phyloP scores from a whole-genome alignment of 768 basidiomycete species.

The Aureoboletus auriporus region DNA sequence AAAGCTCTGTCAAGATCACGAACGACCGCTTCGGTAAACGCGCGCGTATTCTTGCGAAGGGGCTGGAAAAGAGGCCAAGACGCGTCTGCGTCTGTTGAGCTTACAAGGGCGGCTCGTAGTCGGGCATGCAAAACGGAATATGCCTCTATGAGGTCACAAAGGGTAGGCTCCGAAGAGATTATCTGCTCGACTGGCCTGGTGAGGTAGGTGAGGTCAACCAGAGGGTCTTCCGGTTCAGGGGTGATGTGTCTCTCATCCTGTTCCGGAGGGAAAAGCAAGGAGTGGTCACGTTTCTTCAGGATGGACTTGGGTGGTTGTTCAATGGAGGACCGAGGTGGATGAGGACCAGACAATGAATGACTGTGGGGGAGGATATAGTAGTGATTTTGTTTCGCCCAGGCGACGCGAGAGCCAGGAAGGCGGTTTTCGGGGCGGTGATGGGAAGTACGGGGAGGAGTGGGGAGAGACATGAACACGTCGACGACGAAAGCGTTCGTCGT shows the following conservation, averaged over 20 bases:
- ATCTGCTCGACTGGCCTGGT: conserved; percentile 61
- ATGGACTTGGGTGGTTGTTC: conserved; percentile 60
- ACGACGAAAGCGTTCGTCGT: conserved; percentile 18
- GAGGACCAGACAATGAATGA: conserved; percentile 19
- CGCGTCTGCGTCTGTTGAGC: conserved; percentile 49
- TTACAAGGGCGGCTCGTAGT: conserved; percentile 43
- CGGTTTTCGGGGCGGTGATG: conserved; percentile 53
- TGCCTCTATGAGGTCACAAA: conserved; percentile 64
- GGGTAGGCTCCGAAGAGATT: conserved; percentile 42
- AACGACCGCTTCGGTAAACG: conserved; percentile 55
- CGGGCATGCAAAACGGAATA: conserved; percentile 70
- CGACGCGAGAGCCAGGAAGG: conserved; percentile 38
- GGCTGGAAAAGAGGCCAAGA: conserved; percentile 75
- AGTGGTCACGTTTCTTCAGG: conserved; percentile 49
- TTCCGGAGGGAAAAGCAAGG: conserved; percentile 36
- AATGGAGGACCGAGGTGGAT: conserved; percentile 34
- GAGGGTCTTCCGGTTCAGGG: conserved; percentile 72
- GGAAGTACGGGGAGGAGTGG: conserved; percentile 58
- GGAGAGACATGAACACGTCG: conserved; percentile 41
- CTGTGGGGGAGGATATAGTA: conserved; percentile 38
- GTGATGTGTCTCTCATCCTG: conserved; percentile 57
- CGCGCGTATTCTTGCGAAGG: conserved; percentile 48
- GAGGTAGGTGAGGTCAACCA: conserved; percentile 61
- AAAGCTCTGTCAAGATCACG: conserved; percentile 67
- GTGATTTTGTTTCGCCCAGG: conserved; percentile 50